These are phyloP conservation scores for Musa balbisiana DNA, from an alignment of 202 grass and related monocot genomes.

Conservation along the genomic window DNA sequence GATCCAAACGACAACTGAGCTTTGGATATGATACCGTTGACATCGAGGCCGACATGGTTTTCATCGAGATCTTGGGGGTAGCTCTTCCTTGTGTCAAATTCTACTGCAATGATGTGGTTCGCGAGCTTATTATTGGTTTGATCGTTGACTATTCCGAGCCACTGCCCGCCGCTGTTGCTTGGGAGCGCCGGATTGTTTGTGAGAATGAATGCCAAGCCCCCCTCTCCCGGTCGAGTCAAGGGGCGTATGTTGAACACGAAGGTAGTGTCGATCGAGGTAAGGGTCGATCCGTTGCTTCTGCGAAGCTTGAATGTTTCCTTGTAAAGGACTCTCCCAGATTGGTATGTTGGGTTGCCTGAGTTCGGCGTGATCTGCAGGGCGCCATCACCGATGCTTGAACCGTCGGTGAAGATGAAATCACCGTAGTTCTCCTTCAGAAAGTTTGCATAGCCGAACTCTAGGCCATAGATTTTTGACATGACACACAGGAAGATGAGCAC, in stretches of 20 bases:
- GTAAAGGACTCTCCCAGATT: conserved; percentile 32
- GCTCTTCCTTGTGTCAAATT: conserved; percentile 51
- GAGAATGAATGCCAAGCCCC: conserved; percentile 50
- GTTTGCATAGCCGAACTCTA: conserved; percentile 18
- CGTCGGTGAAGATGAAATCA: conserved; percentile 42
- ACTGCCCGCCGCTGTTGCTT: conserved; percentile 35
- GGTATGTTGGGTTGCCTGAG: conserved; percentile 23
- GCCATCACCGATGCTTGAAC: conserved; percentile 16
- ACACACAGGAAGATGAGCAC: background rate
- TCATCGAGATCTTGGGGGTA: conserved; percentile 15
- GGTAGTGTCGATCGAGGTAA: conserved; percentile 25
- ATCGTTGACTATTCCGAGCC: conserved; percentile 31
- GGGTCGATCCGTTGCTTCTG: conserved; percentile 13
- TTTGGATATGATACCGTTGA: conserved; percentile 23
- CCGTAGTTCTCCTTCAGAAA: conserved; percentile 18
- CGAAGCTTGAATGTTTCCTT: conserved; percentile 28
- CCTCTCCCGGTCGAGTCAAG: conserved; percentile 5
- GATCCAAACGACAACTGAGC: background rate
- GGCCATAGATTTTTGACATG: background rate
- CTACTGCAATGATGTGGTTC: conserved; percentile 35
- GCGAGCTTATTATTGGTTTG: conserved; percentile 8
- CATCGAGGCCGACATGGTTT: conserved; percentile 41
- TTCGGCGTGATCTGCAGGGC: conserved; percentile 35
- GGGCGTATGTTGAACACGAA: conserved; percentile 38
- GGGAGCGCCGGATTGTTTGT: conserved; percentile 28